phyloP scores from a whole-genome alignment of 1,284 basidiomycete species.

The Microbotryum violaceum region DNA sequence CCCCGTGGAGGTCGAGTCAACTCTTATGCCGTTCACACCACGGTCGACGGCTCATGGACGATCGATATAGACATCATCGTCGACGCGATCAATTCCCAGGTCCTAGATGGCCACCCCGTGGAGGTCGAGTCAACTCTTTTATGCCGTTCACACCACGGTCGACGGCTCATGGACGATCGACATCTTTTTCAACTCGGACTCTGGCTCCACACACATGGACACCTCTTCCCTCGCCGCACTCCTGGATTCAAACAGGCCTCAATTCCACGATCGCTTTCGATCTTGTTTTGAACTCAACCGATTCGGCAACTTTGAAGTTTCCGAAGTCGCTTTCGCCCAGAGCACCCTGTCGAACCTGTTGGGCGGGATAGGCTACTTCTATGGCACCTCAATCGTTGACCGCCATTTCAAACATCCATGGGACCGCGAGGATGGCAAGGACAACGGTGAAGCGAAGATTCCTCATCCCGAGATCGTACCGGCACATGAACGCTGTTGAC shows the following conservation, averaged over 20 bases:
- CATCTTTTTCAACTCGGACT: slow-evolving; percentile 67
- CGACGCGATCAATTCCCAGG: slow-evolving; percentile 53
- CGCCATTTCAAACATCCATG: slow-evolving; percentile 74
- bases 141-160: slow-evolving; percentile 72
- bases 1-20: slow-evolving; percentile 56
- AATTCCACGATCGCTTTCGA: slow-evolving; percentile 63
- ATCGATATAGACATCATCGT: slow-evolving; percentile 77
- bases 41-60: slow-evolving; percentile 68
- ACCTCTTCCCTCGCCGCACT: slow-evolving; percentile 51
- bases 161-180: slow-evolving; percentile 79
- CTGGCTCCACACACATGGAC: slow-evolving; percentile 55
- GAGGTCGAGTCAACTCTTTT: slow-evolving; percentile 70
- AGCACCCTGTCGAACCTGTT: slow-evolving; percentile 80
- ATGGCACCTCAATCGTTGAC: slow-evolving; percentile 82
- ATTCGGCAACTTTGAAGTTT: slow-evolving; percentile 42
- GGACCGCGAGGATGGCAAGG: slow-evolving; percentile 56
- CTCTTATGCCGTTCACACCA: slow-evolving; percentile 75
- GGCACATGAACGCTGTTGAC: slow-evolving; percentile 67
- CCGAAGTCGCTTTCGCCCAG: slow-evolving; percentile 63
- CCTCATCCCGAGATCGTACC: slow-evolving; percentile 56
- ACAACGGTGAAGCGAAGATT: slow-evolving; percentile 31
- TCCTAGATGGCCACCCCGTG: slow-evolving; percentile 38
- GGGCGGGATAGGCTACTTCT: slow-evolving; percentile 89
- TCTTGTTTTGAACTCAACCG: slow-evolving; percentile 51
- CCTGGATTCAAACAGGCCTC: slow-evolving; percentile 56